A percentile compares a stretch with the other conserved stretches of the same genome.
phyloP scores from a whole-genome alignment of 2,329 filamentous ascomycete species.

The Scopulariopsis brevicaulis region DNA sequence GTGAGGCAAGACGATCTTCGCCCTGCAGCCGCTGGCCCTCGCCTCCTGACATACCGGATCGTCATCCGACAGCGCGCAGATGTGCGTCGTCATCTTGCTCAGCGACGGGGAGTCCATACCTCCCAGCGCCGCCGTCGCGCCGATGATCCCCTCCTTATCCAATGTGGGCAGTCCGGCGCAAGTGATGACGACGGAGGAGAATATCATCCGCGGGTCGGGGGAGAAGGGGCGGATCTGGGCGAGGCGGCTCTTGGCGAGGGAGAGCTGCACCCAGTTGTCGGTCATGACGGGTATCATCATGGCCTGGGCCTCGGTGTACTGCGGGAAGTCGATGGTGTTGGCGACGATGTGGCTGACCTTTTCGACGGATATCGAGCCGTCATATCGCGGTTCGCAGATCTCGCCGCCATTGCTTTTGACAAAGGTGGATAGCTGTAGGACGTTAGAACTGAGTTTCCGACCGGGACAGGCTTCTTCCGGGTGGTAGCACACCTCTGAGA shows the following conservation, averaged over 20 bases:
- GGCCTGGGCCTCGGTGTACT: slow-evolving; percentile 65
- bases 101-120: slow-evolving; percentile 67
- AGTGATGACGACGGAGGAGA: slow-evolving; percentile 72
- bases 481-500: slow-evolving; percentile 22
- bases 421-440: slow-evolving; percentile 25
- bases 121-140: slow-evolving; percentile 80
- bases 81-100: slow-evolving; percentile 69
- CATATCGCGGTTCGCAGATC: slow-evolving; percentile 31
- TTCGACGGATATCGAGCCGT: slow-evolving; percentile 35
- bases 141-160: slow-evolving; percentile 87
- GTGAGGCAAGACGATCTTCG: slow-evolving; percentile 83
- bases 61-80: slow-evolving; percentile 71
- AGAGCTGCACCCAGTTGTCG: slow-evolving; percentile 66
- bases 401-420: slow-evolving; percentile 37
- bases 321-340: slow-evolving; percentile 80
- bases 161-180: slow-evolving; percentile 75
- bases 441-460: not conserved
- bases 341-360: slow-evolving; percentile 47
- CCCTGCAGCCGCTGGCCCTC: slow-evolving; percentile 51
- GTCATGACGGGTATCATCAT: slow-evolving; percentile 77
- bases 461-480: not conserved
- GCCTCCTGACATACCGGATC: slow-evolving; percentile 60
- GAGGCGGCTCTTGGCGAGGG: slow-evolving; percentile 56
- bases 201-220: slow-evolving; percentile 82
- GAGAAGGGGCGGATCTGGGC: slow-evolving; percentile 76